phyloP scores from a whole-genome alignment of 1,284 basidiomycete species.

The Sphagnurus paluster region DNA sequence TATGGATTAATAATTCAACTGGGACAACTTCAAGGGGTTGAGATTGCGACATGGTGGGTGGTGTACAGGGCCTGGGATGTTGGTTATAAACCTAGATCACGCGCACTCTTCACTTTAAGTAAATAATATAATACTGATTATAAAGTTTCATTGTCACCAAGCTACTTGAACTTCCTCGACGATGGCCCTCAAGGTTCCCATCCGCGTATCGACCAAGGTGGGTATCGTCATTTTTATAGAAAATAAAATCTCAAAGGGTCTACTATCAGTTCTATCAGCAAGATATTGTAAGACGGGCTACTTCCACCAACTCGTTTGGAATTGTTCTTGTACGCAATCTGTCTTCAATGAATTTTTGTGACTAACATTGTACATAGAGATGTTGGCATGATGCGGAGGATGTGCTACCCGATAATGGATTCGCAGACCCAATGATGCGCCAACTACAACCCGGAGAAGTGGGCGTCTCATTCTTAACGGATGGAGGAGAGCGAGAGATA shows the following conservation, averaged over 20 bases:
- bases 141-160: neutral
- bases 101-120: no score
- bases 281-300: conserved; percentile 63
- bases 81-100: no score
- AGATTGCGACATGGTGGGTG: neutral
- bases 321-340: conserved; percentile 50
- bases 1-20: conserved; percentile 33
- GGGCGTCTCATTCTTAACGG: conserved; percentile 71
- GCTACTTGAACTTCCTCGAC: neutral
- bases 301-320: conserved; percentile 43
- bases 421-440: conserved; percentile 70
- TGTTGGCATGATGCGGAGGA: conserved; percentile 85
- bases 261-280: conserved; percentile 68
- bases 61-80: no score
- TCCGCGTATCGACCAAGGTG: conserved; percentile 26
- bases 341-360: neutral
- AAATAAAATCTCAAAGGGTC: neutral
- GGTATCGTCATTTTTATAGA: neutral
- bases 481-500: conserved; percentile 63
- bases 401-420: conserved; percentile 42
- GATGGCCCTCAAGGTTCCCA: conserved; percentile 16
- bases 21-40: conserved; percentile 21
- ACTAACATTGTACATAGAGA: conserved; percentile 43
- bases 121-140: no score
- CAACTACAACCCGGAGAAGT: conserved; percentile 81